Evolutionary conservation across 2,329 filamentous ascomycete species (phyloP).

Genomic region (Fusarium coffeatum): DNA sequence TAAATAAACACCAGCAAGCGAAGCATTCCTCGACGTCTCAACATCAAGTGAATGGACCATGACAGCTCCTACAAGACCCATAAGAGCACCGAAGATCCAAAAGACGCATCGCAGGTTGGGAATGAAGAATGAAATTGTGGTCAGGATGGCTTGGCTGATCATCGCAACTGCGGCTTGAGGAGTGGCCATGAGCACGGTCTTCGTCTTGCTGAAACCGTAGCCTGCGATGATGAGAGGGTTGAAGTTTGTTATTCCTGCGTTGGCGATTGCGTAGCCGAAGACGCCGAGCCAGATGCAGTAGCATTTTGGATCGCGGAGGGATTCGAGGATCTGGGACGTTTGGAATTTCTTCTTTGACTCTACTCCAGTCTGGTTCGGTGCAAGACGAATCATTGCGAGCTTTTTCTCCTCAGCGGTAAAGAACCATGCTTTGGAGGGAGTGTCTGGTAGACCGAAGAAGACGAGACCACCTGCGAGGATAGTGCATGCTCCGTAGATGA

Average conservation of each 20-base stretch:
- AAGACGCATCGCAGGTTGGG: slow-evolving; percentile 49
- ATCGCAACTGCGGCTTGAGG: slow-evolving; percentile 51
- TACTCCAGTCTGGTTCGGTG: not conserved
- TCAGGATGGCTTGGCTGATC: slow-evolving; percentile 40
- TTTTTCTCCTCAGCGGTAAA: not conserved
- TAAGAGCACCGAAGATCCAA: slow-evolving; percentile 43
- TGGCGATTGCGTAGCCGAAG: slow-evolving; percentile 73
- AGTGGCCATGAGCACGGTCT: slow-evolving; percentile 49
- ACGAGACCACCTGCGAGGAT: not conserved
- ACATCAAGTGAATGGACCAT: slow-evolving; percentile 45
- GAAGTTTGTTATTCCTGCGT: slow-evolving; percentile 75
- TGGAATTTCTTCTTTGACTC: slow-evolving; percentile 38
- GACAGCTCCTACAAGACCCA: slow-evolving; percentile 43
- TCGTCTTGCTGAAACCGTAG: slow-evolving; percentile 48
- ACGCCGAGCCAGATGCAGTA: slow-evolving; percentile 44
- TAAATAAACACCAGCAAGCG: slow-evolving; percentile 48
- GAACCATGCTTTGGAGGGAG: slow-evolving; percentile 20
- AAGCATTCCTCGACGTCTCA: slow-evolving; percentile 35
- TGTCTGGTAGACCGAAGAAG: slow-evolving; percentile 8
- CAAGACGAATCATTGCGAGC: not conserved
- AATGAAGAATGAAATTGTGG: slow-evolving; percentile 44
- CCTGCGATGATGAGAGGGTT: slow-evolving; percentile 71
- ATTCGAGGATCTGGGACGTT: slow-evolving; percentile 30
- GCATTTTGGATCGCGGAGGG: slow-evolving; percentile 38
- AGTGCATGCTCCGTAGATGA: slow-evolving; percentile 42